Evolutionary conservation across 345 rosid species (phyloP), one percentile per base, ranked within the genome.

Genomic region (Brassica juncea): DNA sequence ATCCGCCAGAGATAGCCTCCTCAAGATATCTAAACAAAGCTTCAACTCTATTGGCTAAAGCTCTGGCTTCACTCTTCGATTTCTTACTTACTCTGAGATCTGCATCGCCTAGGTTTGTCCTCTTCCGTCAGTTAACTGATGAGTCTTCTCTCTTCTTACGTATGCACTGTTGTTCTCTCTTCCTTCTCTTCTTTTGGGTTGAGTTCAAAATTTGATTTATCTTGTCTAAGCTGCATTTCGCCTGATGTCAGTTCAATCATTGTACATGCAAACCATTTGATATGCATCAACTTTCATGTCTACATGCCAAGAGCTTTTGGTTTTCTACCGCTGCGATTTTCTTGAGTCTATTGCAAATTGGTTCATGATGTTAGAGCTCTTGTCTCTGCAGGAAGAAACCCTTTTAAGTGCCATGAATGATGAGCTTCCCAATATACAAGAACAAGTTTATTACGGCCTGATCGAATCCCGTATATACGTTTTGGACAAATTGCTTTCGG

Each of bases 361-460:
- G 60, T 55, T 67, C 66, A 61, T 81, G 75, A 72, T 72, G 80
- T 71, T 75, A 65, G 64, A 23, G 0, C 35, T 37, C 72, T 75
- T 74, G 28, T 74, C 49, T 72, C 84, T 66, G 59, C 87, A 95
- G 98, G 99, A 93, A 81, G 88, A 82, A 74, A 60, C 92, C 68
- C 97, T 93, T 70, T 79, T 88, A 81, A 93, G 70, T 87, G 94
- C 98, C 77, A 93, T 95, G 97, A 95, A 93, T 79, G 98, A 91
- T 23, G 98, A 95, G 82, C 96, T 93, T 79, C 88, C 92, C 57
- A 95, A 86, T 85, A 88, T 95, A 80, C 99, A 95, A 82, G 98
- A 95, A 81, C 96, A 93, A 85, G 98, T 95, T 82, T 95, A 95
- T 76, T 93, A 86, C 60, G 98, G 99, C 6, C 93, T 90, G 65